A percentile compares a stretch with the other conserved stretches of the same genome.
These are phyloP conservation scores for Rhododendron ovatum DNA, from an alignment of 148 eudicot species.

Conservation along the genomic window DNA sequence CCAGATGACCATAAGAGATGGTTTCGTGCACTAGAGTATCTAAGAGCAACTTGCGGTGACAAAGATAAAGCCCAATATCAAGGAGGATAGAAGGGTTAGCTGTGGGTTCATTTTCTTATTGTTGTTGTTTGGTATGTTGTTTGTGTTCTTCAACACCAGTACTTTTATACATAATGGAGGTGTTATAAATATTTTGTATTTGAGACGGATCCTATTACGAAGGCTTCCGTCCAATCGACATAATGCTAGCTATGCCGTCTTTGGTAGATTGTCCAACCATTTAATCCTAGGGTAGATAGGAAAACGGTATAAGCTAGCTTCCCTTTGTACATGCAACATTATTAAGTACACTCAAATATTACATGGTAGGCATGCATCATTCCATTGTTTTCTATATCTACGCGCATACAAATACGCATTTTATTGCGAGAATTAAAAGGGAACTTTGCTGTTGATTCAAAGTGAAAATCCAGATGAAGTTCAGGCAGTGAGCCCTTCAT, in stretches of 20 bases:
- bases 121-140: background rate
- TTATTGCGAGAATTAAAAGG: background rate
- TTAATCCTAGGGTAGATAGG: background rate
- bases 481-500: conserved; percentile 10
- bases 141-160: background rate
- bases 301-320: background rate
- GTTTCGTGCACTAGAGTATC: background rate
- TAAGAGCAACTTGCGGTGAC: background rate
- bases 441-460: background rate
- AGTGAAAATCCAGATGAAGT: background rate
- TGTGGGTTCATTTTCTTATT: background rate
- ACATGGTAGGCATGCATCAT: background rate
- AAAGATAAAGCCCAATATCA: background rate
- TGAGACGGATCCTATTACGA: background rate
- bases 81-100: background rate
- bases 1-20: background rate
- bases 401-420: background rate
- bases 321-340: background rate
- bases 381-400: background rate
- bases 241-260: background rate
- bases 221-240: background rate
- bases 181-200: background rate
- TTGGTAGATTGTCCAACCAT: background rate
- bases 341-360: background rate
- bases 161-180: background rate